Conservation (phyloP, 345 rosid genomes). For the Alliaria petiolata region DNA sequence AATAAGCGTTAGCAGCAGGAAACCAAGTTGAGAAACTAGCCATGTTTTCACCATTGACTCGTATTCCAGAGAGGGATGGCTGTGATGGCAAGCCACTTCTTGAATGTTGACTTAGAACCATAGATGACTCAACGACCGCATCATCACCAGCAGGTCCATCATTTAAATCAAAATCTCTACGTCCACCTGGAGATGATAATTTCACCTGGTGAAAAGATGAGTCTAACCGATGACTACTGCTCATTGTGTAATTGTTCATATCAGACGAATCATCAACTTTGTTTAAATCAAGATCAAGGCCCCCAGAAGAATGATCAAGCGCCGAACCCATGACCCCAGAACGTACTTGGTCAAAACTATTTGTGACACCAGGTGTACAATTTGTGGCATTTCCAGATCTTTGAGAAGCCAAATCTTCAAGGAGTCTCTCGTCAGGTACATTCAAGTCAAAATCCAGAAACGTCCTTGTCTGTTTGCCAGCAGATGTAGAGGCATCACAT, state of each 20-base stretch:
- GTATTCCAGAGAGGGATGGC: constrained; percentile 45
- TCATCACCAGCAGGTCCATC: constrained; percentile 76
- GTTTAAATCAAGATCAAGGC: constrained; percentile 87
- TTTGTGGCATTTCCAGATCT: constrained; percentile 34
- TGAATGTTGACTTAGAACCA: constrained; percentile 35
- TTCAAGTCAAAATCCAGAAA: constrained; percentile 76
- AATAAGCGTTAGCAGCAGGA: constrained; percentile 47
- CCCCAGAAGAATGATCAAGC: constrained; percentile 44
- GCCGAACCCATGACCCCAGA: constrained; percentile 34
- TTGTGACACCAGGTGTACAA: constrained; percentile 30
- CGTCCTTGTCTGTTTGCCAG: constrained; percentile 46
- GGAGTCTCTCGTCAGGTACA: constrained; percentile 77
- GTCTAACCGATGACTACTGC: constrained; percentile 41
- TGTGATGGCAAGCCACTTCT: constrained; percentile 46
- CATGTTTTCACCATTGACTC: constrained; percentile 44
- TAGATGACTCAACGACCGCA: constrained; percentile 42
- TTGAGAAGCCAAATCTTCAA: constrained; percentile 59
- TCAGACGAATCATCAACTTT: constrained; percentile 61
- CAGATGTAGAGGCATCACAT: constrained; percentile 33
- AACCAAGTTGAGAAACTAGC: constrained; percentile 65
- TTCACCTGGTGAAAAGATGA: constrained; percentile 32
- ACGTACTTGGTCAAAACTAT: constrained; percentile 28
- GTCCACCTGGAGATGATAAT: constrained; percentile 32
- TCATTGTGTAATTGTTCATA: constrained; percentile 32
- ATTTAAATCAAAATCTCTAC: constrained; percentile 80